Conservation (phyloP, 2,329 filamentous ascomycete species). For the Bipolaris zeicola region DNA sequence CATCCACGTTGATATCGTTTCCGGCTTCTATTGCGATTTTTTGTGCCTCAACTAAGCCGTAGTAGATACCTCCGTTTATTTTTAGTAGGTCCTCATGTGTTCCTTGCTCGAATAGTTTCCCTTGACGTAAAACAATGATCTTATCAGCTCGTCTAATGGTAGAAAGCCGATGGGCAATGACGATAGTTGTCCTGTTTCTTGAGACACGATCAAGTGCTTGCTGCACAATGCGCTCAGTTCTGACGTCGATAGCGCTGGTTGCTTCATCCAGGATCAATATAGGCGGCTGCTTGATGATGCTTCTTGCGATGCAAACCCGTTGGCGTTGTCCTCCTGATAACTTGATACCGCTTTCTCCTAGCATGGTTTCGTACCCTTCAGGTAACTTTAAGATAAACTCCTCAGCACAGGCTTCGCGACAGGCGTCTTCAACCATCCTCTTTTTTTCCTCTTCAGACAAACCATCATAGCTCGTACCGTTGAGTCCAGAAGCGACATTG, state of each 20-base stretch:
- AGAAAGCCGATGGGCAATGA: slow-evolving; percentile 77
- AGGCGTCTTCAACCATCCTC: slow-evolving; percentile 55
- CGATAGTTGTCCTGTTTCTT: slow-evolving; percentile 70
- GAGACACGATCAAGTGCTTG: slow-evolving; percentile 65
- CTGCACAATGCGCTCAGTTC: slow-evolving; percentile 61
- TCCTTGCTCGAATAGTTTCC: slow-evolving; percentile 73
- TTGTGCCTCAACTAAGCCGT: slow-evolving; percentile 64
- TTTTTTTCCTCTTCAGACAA: slow-evolving; percentile 61
- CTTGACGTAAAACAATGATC: slow-evolving; percentile 76
- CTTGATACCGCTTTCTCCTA: slow-evolving; percentile 78
- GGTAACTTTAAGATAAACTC: slow-evolving; percentile 48
- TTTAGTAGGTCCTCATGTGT: slow-evolving; percentile 74
- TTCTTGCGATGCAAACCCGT: slow-evolving; percentile 75
- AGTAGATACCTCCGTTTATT: slow-evolving; percentile 67
- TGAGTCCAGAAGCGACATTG: slow-evolving; percentile 47
- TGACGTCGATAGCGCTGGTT: slow-evolving; percentile 68
- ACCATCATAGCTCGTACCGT: slow-evolving; percentile 55
- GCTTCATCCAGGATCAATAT: slow-evolving; percentile 78
- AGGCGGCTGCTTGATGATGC: slow-evolving; percentile 68
- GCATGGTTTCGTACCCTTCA: slow-evolving; percentile 72
- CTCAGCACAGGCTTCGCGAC: slow-evolving; percentile 47
- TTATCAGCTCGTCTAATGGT: slow-evolving; percentile 79
- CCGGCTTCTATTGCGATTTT: slow-evolving; percentile 36
- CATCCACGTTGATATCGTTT: slow-evolving; percentile 26
- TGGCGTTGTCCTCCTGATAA: slow-evolving; percentile 83